Evolutionary conservation across 2,329 filamentous ascomycete genomes (phyloP).

Genomic region (Colletotrichum sp.): DNA sequence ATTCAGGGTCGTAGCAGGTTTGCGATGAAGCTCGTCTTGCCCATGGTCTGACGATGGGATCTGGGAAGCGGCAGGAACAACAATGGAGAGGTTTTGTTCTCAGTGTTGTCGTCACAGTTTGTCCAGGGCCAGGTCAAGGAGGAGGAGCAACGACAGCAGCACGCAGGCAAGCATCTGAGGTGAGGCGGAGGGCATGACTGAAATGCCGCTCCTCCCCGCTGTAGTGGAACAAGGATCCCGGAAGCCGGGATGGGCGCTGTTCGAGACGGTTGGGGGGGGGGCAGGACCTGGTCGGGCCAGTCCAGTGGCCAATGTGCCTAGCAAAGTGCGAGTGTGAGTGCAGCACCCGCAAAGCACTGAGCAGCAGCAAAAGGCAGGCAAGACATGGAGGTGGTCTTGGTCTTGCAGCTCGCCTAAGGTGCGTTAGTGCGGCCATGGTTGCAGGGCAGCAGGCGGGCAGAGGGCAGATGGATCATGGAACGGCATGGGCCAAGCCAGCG

Average conservation of each 20-base stretch:
- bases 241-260: conserved; percentile 9
- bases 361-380: neutral
- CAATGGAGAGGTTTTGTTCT: neutral
- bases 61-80: neutral
- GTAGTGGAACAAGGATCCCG: conserved; percentile 11
- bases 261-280: conserved; percentile 4
- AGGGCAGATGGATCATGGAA: neutral
- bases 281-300: neutral
- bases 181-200: conserved; percentile 17
- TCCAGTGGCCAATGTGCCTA: neutral
- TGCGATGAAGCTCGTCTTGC: conserved; percentile 8
- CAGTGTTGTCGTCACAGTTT: neutral
- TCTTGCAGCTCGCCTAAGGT: neutral
- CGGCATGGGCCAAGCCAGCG: conserved; percentile 9
- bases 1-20: conserved; percentile 3
- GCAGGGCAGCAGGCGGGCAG: neutral
- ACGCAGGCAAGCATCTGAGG: neutral
- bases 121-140: neutral
- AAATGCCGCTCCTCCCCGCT: conserved; percentile 22
- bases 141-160: neutral
- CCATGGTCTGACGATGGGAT: conserved; percentile 9
- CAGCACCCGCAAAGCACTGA: neutral
- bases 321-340: neutral
- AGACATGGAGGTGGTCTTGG: conserved; percentile 2
- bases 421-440: neutral